Conservation (phyloP, 495 filamentous ascomycete species). For the Penicillium argentinense region DNA sequence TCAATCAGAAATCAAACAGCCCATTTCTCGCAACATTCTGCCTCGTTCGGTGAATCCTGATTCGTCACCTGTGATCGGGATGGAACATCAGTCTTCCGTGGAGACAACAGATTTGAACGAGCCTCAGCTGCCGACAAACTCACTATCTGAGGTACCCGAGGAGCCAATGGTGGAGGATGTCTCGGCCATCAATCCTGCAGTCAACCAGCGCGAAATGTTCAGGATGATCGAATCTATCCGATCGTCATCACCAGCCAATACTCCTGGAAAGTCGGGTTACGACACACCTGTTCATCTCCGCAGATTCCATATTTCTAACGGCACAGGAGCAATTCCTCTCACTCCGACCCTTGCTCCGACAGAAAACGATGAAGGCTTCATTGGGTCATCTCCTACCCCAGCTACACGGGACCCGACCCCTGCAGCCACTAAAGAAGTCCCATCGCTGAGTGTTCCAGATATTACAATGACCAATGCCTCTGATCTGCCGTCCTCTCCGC, state of each 20-base stretch:
- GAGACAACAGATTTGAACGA: slow-evolving; percentile 11
- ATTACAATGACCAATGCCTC: slow-evolving; percentile 16
- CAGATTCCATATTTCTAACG: slow-evolving; percentile 21
- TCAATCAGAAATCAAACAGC: background rate
- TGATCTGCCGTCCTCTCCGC: slow-evolving; percentile 44
- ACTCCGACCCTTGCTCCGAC: slow-evolving; percentile 49
- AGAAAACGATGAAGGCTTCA: slow-evolving; percentile 57
- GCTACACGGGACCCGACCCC: slow-evolving; percentile 43
- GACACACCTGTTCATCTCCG: slow-evolving; percentile 39
- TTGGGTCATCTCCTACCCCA: slow-evolving; percentile 84
- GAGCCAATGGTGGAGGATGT: background rate
- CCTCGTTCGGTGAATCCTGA: slow-evolving; percentile 10
- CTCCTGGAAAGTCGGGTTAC: slow-evolving; percentile 31
- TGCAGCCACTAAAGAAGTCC: slow-evolving; percentile 16
- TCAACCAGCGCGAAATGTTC: slow-evolving; percentile 59
- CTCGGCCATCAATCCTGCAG: slow-evolving; percentile 38
- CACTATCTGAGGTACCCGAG: slow-evolving; percentile 1
- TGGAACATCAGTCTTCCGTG: slow-evolving; percentile 1
- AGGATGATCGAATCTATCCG: slow-evolving; percentile 69
- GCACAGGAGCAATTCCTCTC: slow-evolving; percentile 32
- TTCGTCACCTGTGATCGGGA: slow-evolving; percentile 29
- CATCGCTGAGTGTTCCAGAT: slow-evolving; percentile 17
- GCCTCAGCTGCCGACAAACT: slow-evolving; percentile 12
- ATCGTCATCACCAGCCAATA: slow-evolving; percentile 52
- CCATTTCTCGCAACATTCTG: background rate